Evolutionary conservation across 768 basidiomycete genomes (phyloP).

Genomic region (Saitozyma podzolica): DNA sequence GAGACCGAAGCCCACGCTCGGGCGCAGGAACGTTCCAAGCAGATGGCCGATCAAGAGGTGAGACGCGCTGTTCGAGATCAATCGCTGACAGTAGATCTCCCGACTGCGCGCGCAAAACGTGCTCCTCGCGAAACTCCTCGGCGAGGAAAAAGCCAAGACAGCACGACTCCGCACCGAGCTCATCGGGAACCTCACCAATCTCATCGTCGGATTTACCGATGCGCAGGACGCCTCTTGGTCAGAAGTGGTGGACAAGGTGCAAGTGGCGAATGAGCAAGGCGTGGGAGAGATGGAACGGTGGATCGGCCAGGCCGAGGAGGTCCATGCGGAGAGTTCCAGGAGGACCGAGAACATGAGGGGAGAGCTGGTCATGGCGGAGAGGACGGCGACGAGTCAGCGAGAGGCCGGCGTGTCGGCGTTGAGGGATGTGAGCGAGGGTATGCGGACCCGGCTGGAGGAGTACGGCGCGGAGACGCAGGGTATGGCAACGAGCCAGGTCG

Average conservation of each 20-base stretch:
- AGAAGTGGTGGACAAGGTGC: constrained; percentile 61
- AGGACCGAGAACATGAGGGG: constrained; percentile 58
- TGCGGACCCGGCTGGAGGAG: constrained; percentile 17
- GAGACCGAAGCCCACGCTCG: constrained; percentile 61
- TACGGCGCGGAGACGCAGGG: constrained; percentile 20
- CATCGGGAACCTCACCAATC: constrained; percentile 69
- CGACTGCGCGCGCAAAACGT: constrained; percentile 72
- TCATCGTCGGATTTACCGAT: constrained; percentile 70
- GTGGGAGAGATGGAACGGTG: constrained; percentile 61
- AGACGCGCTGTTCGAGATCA: constrained; percentile 1
- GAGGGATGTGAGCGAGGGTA: constrained; percentile 14
- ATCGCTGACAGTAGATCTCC: constrained; percentile 52
- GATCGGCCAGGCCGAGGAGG: constrained; percentile 47
- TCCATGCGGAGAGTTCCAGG: constrained; percentile 56
- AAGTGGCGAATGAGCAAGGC: constrained; percentile 61
- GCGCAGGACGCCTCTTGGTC: constrained; percentile 68
- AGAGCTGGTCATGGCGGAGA: constrained; percentile 35
- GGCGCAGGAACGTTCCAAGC: constrained; percentile 53
- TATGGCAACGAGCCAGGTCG: constrained; percentile 20
- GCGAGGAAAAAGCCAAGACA: constrained; percentile 66
- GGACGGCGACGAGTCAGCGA: constrained; percentile 21
- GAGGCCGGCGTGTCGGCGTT: constrained; percentile 28
- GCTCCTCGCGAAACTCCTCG: constrained; percentile 63
- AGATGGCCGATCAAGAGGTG: constrained; percentile 38
- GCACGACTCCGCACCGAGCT: constrained; percentile 71